phyloP scores from a whole-genome alignment of 2,329 filamentous ascomycete species.

The Xylariaceae sp. region DNA sequence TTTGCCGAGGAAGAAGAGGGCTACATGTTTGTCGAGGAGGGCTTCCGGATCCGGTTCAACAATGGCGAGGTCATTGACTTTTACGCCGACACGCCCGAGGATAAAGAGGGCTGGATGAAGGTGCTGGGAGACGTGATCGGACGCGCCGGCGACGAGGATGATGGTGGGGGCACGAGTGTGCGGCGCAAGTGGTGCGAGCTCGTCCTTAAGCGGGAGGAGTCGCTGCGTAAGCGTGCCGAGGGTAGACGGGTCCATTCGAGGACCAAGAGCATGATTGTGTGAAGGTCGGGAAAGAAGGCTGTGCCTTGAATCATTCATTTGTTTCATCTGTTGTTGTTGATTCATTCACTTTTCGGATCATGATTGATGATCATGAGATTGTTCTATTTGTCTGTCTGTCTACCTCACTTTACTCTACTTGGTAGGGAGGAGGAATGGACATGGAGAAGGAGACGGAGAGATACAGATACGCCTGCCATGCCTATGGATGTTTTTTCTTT shows the following conservation, averaged over 20 bases:
- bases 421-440: too few relatives aligned
- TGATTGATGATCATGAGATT: slow-evolving; percentile 19
- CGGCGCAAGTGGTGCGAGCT: slow-evolving; percentile 62
- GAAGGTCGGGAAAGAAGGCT: too few relatives aligned
- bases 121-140: slow-evolving; percentile 69
- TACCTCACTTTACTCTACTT: background rate
- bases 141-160: slow-evolving; percentile 47
- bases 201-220: slow-evolving; percentile 59
- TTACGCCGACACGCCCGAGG: slow-evolving; percentile 80
- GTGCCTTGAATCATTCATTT: slow-evolving; percentile 7
- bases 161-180: slow-evolving; percentile 41
- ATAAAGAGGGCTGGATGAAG: slow-evolving; percentile 95
- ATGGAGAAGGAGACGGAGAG: too few relatives aligned
- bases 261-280: slow-evolving; percentile 54
- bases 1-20: slow-evolving; percentile 98
- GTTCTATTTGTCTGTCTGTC: background rate
- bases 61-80: slow-evolving; percentile 99
- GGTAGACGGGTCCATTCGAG: slow-evolving; percentile 48
- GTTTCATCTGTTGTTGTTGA: slow-evolving; percentile 5
- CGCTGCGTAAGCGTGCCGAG: slow-evolving; percentile 50
- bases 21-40: slow-evolving; percentile 99
- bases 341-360: too few relatives aligned
- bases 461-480: too few relatives aligned
- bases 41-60: slow-evolving; percentile 96
- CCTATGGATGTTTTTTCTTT: too few relatives aligned